Percentiles rank a stretch among this genome's conserved stretches.
Conservation (phyloP, 2,329 filamentous ascomycete species). For the Botrytis elliptica region DNA sequence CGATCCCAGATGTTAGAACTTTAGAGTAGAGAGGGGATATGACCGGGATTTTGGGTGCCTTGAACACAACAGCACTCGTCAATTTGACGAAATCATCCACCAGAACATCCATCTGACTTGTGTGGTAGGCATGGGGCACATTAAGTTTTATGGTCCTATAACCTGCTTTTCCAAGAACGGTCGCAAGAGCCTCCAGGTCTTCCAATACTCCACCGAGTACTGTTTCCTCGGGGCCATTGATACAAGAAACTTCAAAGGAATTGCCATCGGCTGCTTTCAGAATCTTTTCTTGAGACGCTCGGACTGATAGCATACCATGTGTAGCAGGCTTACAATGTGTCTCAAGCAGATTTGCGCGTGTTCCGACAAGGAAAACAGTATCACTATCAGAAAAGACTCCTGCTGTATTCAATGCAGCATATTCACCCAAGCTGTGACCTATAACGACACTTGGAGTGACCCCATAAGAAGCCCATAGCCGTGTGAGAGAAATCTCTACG, state of each 20-base stretch:
- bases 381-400: slow-evolving; percentile 71
- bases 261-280: slow-evolving; percentile 46
- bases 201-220: slow-evolving; percentile 11
- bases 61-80: slow-evolving; percentile 40
- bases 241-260: not conserved
- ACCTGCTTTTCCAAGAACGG: slow-evolving; percentile 38
- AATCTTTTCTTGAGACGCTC: slow-evolving; percentile 58
- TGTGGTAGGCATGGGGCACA: slow-evolving; percentile 65
- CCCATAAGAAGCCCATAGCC: slow-evolving; percentile 55
- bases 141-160: slow-evolving; percentile 62
- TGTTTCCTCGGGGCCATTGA: slow-evolving; percentile 1
- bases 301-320: slow-evolving; percentile 60
- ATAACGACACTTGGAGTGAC: slow-evolving; percentile 54
- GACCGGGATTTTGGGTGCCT: not conserved
- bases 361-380: slow-evolving; percentile 68
- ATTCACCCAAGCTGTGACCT: slow-evolving; percentile 68
- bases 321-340: slow-evolving; percentile 62
- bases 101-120: slow-evolving; percentile 57
- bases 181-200: not conserved
- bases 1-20: slow-evolving; percentile 46
- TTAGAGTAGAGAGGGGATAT: not conserved
- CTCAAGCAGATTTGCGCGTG: slow-evolving; percentile 62
- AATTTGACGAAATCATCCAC: slow-evolving; percentile 43
- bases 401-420: slow-evolving; percentile 67
- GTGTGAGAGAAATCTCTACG: slow-evolving; percentile 43